Evolutionary conservation across 169 alveolate genomes (phyloP).

Genomic region (Eimeria falciformis): DNA sequence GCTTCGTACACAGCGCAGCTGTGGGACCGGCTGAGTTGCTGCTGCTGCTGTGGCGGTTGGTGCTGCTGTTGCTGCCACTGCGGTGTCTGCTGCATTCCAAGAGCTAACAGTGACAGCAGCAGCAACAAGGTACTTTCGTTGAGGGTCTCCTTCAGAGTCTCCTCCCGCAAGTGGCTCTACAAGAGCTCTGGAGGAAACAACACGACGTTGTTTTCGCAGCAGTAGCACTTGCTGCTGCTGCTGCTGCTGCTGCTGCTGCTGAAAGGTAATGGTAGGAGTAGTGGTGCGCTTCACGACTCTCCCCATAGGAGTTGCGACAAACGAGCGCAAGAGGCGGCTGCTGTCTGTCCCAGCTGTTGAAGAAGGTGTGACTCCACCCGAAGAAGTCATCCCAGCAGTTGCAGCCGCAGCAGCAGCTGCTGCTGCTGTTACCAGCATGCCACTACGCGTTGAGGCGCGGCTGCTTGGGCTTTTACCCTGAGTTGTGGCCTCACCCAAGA

Average conservation of each 20-base stretch:
- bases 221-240: slow-evolving; percentile 3
- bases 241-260: slow-evolving; percentile 9
- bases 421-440: slow-evolving; percentile 14
- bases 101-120: no score
- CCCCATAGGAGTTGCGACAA: slow-evolving; percentile 43
- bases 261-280: background rate
- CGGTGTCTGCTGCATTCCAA: slow-evolving; percentile 27
- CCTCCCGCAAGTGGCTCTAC: background rate
- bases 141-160: background rate
- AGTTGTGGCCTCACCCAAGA: slow-evolving; percentile 50
- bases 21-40: background rate
- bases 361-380: slow-evolving; percentile 14
- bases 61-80: background rate
- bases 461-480: slow-evolving; percentile 42
- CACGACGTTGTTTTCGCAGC: slow-evolving; percentile 27
- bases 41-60: background rate
- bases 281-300: slow-evolving; percentile 7
- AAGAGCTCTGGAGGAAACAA: slow-evolving; percentile 37
- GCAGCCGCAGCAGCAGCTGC: slow-evolving; percentile 54
- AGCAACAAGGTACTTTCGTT: background rate
- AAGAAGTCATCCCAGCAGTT: background rate
- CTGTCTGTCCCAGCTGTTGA: slow-evolving; percentile 19
- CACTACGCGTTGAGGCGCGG: slow-evolving; percentile 20
- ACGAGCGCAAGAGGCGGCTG: background rate
- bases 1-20: background rate